Conservation (phyloP, 345 rosid genomes). For the Acer saccharum region DNA sequence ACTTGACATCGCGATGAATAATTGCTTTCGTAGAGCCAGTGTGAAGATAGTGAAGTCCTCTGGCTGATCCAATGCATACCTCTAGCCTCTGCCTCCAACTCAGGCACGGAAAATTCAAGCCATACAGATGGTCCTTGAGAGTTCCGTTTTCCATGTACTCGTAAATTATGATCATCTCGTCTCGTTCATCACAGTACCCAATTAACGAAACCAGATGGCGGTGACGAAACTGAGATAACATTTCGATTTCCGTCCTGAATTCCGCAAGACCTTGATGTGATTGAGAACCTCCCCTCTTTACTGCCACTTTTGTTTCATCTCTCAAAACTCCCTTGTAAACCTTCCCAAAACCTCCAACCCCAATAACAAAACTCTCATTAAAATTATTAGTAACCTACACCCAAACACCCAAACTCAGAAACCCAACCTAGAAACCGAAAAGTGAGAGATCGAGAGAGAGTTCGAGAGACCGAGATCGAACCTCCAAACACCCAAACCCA, state of each 20-base stretch:
- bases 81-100: slow-evolving; percentile 68
- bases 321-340: slow-evolving; percentile 62
- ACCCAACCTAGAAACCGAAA: too few species aligned
- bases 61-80: slow-evolving; percentile 68
- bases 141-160: slow-evolving; percentile 80
- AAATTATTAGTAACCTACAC: slow-evolving; percentile 62
- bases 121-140: slow-evolving; percentile 59
- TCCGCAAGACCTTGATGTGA: slow-evolving; percentile 61
- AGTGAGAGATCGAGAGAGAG: too few species aligned
- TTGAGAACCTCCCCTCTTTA: slow-evolving; percentile 59
- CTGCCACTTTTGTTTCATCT: slow-evolving; percentile 59
- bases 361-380: slow-evolving; percentile 50
- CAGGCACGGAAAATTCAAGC: slow-evolving; percentile 37
- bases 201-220: slow-evolving; percentile 71
- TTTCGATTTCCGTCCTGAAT: slow-evolving; percentile 65
- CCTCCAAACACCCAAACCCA: too few species aligned
- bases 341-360: slow-evolving; percentile 75
- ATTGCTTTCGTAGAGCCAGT: slow-evolving; percentile 62
- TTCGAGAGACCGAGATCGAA: too few species aligned
- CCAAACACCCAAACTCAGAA: too few species aligned
- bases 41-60: slow-evolving; percentile 78
- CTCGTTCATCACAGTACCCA: slow-evolving; percentile 61
- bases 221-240: slow-evolving; percentile 73
- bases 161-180: slow-evolving; percentile 70
- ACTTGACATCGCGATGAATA: slow-evolving; percentile 76